Base-by-base conservation (phyloP, 140 eudicot species). In the Cichorium intybus region DNA sequence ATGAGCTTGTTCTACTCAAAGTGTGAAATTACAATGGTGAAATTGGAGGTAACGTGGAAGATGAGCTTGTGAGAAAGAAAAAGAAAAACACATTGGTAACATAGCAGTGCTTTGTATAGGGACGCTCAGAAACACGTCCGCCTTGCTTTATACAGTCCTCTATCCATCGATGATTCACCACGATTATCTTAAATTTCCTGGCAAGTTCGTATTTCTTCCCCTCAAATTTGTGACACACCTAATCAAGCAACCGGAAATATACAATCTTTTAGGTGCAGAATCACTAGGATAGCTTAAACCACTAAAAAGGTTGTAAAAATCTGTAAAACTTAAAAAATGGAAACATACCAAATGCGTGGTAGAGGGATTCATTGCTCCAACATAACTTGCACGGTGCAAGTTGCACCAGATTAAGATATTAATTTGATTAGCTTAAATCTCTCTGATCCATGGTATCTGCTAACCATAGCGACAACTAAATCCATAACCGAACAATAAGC, bases 121-220 rank as follows among this genome's bases (percentile, higher is more conserved):
- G 82, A 28, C 66, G 73, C 80, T 86, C 97, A 0, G 81, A 70
- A 33, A 94, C 75, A 64, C 87, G 89, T 35, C 76, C 82, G 6
- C 89, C 84, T 65, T 76, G 73, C 75, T 79, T 84, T 47, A 86
- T 51, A 55, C 97, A 94, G 17, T 86, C 99, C 66, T 94, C 99
- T 35, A 94, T 41, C 99, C 99, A 94, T 43, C 76, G 78, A 84
- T 94, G 99, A 73, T 89, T 94, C 51, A 94, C 88, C 46, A 86
- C 73, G 16, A 47, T 17, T 5, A 51, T 86, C 54, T 81, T 85
- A 16, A 76, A 66, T 52, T 78, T 86, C 75, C 61, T 84, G 0
- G 97, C 95, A 60, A 89, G 68, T 71, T 86, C 84, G 75, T 89
- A 94, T 17, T 93, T 93, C 68, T 52, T 73, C 18, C 99, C 99